Conservation (phyloP, 75 land plant genomes). For the Adiantum capillusveneris region DNA sequence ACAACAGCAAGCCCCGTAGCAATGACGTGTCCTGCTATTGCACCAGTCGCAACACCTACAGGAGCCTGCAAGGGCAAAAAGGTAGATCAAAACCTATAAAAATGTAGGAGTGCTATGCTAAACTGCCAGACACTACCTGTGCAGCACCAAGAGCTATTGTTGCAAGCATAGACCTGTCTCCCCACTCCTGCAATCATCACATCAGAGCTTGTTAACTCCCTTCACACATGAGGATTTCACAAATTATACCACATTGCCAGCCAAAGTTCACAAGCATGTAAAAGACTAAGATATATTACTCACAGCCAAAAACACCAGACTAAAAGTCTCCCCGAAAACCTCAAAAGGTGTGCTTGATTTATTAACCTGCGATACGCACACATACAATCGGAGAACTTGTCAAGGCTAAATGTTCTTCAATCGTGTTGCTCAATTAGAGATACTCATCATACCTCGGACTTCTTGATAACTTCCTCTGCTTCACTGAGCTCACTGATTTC, state of each 20-base stretch:
- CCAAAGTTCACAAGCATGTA: not conserved
- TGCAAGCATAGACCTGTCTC: slow-evolving; percentile 98
- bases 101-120: not conserved
- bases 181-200: slow-evolving; percentile 79
- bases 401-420: too few relatives aligned
- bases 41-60: slow-evolving; percentile 95
- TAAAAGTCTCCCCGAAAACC: slow-evolving; percentile 84
- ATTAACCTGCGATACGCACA: too few relatives aligned
- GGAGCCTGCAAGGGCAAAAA: slow-evolving; percentile 63
- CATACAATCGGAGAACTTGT: slow-evolving; percentile 2
- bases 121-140: slow-evolving; percentile 39
- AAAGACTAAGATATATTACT: slow-evolving; percentile 15
- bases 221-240: too few relatives aligned
- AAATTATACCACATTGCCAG: too few relatives aligned
- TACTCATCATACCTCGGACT: slow-evolving; percentile 30
- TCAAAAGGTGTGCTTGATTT: slow-evolving; percentile 64
- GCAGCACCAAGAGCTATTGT: slow-evolving; percentile 98
- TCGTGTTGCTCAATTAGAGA: too few relatives aligned
- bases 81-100: not conserved
- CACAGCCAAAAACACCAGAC: slow-evolving; percentile 93
- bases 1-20: slow-evolving; percentile 87
- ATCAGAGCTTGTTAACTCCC: too few relatives aligned
- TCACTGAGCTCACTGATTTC: slow-evolving; percentile 86
- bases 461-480: slow-evolving; percentile 94
- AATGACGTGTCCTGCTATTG: slow-evolving; percentile 82